These are phyloP conservation scores for Aureobasidium zeae DNA, from an alignment of 2,329 filamentous ascomycete genomes.

Conservation along the genomic window DNA sequence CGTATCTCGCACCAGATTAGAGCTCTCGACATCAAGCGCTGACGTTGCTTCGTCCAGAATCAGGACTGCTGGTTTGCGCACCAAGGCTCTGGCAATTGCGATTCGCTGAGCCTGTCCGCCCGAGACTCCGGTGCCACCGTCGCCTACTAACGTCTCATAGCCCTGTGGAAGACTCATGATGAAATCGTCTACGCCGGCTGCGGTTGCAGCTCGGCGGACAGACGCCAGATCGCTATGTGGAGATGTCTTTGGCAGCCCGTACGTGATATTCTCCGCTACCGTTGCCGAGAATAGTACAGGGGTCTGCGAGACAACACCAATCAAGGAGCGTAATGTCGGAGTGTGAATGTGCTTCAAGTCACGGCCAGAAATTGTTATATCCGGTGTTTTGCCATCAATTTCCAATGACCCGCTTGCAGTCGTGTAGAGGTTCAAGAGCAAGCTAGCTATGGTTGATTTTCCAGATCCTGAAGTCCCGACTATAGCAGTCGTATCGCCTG, in stretches of 20 bases:
- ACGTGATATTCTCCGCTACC: conserved; percentile 71
- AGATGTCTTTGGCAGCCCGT: conserved; percentile 56
- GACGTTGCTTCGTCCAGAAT: conserved; percentile 83
- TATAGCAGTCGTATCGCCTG: conserved; percentile 62
- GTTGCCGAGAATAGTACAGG: conserved; percentile 70
- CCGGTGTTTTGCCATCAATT: conserved; percentile 50
- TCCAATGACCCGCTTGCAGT: conserved; percentile 41
- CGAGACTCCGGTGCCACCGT: conserved; percentile 63
- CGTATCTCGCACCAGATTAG: conserved; percentile 54
- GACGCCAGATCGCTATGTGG: conserved; percentile 36
- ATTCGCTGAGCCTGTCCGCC: conserved; percentile 78
- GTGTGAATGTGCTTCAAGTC: conserved; percentile 54
- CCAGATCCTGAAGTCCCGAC: conserved; percentile 82
- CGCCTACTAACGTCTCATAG: conserved; percentile 66
- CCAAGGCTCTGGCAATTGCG: conserved; percentile 69
- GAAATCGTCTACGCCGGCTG: conserved; percentile 67
- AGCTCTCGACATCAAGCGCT: conserved; percentile 62
- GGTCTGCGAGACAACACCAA: conserved; percentile 60
- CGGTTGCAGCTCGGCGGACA: conserved; percentile 43
- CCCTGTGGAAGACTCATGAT: conserved; percentile 60
- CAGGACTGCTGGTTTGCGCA: conserved; percentile 60
- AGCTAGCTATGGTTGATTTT: conserved; percentile 71
- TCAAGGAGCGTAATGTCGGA: conserved; percentile 47
- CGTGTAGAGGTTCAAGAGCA: conserved; percentile 64
- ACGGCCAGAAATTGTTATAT: conserved; percentile 50